These are phyloP conservation scores for Vicia sativa DNA, from an alignment of 306 rosid genomes.

Conservation along the genomic window DNA sequence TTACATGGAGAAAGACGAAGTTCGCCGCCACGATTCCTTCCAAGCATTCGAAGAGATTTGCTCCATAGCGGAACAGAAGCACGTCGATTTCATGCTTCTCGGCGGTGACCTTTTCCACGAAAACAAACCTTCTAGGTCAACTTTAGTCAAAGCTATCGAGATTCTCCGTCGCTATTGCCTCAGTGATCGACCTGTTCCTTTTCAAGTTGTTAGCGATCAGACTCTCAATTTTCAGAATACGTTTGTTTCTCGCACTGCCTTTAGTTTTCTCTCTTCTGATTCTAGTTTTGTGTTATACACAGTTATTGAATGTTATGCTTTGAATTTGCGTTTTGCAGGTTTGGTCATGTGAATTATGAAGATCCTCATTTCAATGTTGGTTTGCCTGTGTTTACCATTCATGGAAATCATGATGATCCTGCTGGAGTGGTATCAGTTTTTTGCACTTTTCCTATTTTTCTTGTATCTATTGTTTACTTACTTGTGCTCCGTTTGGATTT, in stretches of 20 bases:
- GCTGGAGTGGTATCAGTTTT: constrained; percentile 91
- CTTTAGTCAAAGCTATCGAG: constrained; percentile 86
- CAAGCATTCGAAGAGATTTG: constrained; percentile 94
- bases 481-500: neutral
- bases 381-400: constrained; percentile 94
- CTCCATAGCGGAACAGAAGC: constrained; percentile 71
- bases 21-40: constrained; percentile 91
- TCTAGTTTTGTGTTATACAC: neutral
- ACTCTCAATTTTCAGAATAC: constrained; percentile 77
- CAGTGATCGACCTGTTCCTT: constrained; percentile 77
- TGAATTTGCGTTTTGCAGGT: constrained; percentile 49
- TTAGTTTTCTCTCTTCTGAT: neutral
- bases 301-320: neutral
- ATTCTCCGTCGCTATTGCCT: constrained; percentile 90
- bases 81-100: constrained; percentile 66
- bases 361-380: constrained; percentile 98
- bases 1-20: constrained; percentile 95
- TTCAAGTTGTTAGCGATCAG: constrained; percentile 98
- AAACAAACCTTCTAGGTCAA: constrained; percentile 90
- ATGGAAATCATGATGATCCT: constrained; percentile 98
- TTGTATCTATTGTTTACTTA: neutral
- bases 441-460: constrained; percentile 11
- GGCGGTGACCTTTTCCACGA: constrained; percentile 98
- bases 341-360: constrained; percentile 97
- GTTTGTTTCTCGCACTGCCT: constrained; percentile 40